Evolutionary conservation across 108 stramenopile genomes (phyloP).

Genomic region (Cyclotella choctawhatcheeana): DNA sequence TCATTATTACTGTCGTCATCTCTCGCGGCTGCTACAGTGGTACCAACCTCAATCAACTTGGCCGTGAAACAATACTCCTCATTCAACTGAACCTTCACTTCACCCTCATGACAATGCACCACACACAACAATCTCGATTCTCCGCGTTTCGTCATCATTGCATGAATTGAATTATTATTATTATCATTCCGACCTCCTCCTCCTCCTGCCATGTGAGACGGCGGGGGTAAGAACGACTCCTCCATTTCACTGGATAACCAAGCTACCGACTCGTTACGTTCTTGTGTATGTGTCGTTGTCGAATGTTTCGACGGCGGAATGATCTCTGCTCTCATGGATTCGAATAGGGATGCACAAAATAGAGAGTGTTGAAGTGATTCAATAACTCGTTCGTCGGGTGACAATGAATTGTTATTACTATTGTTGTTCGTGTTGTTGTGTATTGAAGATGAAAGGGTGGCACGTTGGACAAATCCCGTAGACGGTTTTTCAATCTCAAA

Average conservation of each 20-base stretch:
- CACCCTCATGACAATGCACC: conserved; percentile 87
- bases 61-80: conserved; percentile 80
- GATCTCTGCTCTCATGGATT: conserved; percentile 78
- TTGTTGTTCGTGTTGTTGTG: not conserved
- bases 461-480: conserved; percentile 74
- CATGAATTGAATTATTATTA: too few relatives aligned
- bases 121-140: conserved; percentile 60
- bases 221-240: conserved; percentile 79
- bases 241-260: conserved; percentile 86
- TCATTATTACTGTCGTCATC: not conserved
- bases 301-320: conserved; percentile 52
- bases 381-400: conserved; percentile 70
- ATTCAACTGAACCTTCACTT: conserved; percentile 87
- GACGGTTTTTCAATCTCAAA: conserved; percentile 82
- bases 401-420: too few relatives aligned
- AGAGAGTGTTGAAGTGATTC: conserved; percentile 85
- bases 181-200: conserved; percentile 26
- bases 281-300: conserved; percentile 6
- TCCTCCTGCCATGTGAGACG: conserved; percentile 66
- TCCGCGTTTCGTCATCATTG: too few relatives aligned
- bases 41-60: conserved; percentile 81
- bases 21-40: conserved; percentile 28
- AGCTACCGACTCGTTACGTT: conserved; percentile 37
- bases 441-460: conserved; percentile 66
- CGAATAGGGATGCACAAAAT: conserved; percentile 88